Evolutionary conservation across 345 rosid species (phyloP), one percentile per base, ranked within the genome.

Genomic region (Lepidium didymum): DNA sequence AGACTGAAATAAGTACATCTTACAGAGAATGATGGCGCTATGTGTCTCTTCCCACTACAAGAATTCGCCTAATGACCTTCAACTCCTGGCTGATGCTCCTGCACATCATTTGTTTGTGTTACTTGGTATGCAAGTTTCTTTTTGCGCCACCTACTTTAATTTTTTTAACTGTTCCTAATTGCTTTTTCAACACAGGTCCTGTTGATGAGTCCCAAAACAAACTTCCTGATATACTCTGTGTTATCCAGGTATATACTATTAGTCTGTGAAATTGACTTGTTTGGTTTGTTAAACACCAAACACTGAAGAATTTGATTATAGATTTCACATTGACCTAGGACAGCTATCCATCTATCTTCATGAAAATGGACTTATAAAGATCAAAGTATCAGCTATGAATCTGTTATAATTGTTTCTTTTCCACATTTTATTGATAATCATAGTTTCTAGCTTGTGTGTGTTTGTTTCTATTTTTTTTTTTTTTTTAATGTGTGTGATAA

Each of bases 61-160:
- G 77, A 94, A 94, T 75, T 94, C 99, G 49, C 99, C 99, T 8
- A 94, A 94, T 76, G 99, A 94, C 78, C 85, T 94, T 53, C 99
- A 91, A 76, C 75, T 94, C 16, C 82, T 94, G 86, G 97, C 97
- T 46, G 99, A 94, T 87, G 99, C 99, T 81, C 99, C 97, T 16
- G 97, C 99, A 44, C 99, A 94, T 77, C 99, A 91, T 81, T 81
- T 94, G 62, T 94, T 89, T 74, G 96, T 94, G 29, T 75, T 91
- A 67, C 93, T 91, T 47, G 97, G 99, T 94, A 86, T 63, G 50
- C 56, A 15, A 43, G 0, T 25, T 74, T 49, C 10, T 46, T 38
- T 37, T 19, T 40, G n/a, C 10, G 49, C 70, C n/a, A 14, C 70
- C 68, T 67, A 27, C 14, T 61, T 68, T 31, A 10, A 15, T 52